These are phyloP conservation scores for Aureobasidium vineae DNA, from an alignment of 2,329 filamentous ascomycete genomes.

Conservation along the genomic window DNA sequence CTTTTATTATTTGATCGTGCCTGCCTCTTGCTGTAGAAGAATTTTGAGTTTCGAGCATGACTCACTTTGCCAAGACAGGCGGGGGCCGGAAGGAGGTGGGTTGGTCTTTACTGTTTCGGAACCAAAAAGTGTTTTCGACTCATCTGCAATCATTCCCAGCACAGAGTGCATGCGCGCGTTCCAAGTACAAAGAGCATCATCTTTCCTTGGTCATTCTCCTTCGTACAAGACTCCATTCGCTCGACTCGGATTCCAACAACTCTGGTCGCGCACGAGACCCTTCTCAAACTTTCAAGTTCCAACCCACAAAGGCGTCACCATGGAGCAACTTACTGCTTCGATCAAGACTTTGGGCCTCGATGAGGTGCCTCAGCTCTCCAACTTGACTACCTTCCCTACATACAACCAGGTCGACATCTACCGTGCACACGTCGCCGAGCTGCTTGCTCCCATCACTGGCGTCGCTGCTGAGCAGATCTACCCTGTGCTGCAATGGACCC, in stretches of 20 bases:
- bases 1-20: neutral
- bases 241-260: neutral
- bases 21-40: neutral
- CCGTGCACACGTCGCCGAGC: slow-evolving; percentile 69
- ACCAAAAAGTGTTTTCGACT: slow-evolving; percentile 24
- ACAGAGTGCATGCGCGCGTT: slow-evolving; percentile 24
- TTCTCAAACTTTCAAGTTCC: neutral
- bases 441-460: slow-evolving; percentile 66
- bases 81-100: slow-evolving; percentile 8
- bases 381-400: slow-evolving; percentile 55
- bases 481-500: slow-evolving; percentile 73
- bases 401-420: slow-evolving; percentile 78
- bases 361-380: slow-evolving; percentile 42
- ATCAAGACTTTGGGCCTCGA: slow-evolving; percentile 42
- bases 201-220: slow-evolving; percentile 16
- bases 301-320: slow-evolving; percentile 21
- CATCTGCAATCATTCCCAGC: neutral
- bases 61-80: slow-evolving; percentile 14
- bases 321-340: slow-evolving; percentile 40
- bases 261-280: neutral
- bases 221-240: neutral
- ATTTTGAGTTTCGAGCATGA: neutral
- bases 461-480: slow-evolving; percentile 71
- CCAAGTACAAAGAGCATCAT: neutral
- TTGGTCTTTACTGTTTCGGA: neutral